These are phyloP conservation scores for Medicago truncatula DNA, from an alignment of 306 rosid species.

Conservation along the genomic window DNA sequence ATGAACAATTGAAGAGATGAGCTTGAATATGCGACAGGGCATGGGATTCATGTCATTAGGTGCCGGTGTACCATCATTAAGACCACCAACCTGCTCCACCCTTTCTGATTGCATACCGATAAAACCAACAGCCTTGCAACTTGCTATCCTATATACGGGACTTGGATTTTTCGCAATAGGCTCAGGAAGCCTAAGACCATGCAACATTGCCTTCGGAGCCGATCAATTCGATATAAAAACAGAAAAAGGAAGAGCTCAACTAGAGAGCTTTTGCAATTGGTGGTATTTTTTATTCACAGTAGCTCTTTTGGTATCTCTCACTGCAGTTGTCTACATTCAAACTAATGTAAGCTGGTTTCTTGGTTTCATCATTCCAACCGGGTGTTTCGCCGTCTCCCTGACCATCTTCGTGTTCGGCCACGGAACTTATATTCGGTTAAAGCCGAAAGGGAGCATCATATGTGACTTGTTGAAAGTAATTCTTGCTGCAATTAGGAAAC, in stretches of 20 bases:
- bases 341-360: constrained; percentile 60
- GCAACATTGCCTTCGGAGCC: constrained; percentile 80
- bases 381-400: constrained; percentile 52
- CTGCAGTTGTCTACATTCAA: constrained; percentile 56
- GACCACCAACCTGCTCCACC: constrained; percentile 51
- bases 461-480: constrained; percentile 50
- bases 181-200: constrained; percentile 66
- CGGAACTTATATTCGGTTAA: constrained; percentile 39
- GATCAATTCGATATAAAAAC: constrained; percentile 65
- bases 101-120: constrained; percentile 45
- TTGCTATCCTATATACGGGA: constrained; percentile 49
- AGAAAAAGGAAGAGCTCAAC: constrained; percentile 55
- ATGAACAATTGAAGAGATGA: constrained; percentile 26
- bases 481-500: constrained; percentile 47
- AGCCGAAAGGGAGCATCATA: constrained; percentile 58
- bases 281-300: constrained; percentile 62
- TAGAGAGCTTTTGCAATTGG: constrained; percentile 74
- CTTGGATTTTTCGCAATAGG: constrained; percentile 59
- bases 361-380: constrained; percentile 61
- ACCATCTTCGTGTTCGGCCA: constrained; percentile 50
- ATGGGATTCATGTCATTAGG: constrained; percentile 56
- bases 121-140: constrained; percentile 46
- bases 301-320: constrained; percentile 62
- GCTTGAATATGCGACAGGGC: constrained; percentile 48
- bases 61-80: constrained; percentile 52